Percentiles rank a stretch among this genome's conserved stretches.
phyloP scores from a whole-genome alignment of 306 rosid species.

The Myrica gale region DNA sequence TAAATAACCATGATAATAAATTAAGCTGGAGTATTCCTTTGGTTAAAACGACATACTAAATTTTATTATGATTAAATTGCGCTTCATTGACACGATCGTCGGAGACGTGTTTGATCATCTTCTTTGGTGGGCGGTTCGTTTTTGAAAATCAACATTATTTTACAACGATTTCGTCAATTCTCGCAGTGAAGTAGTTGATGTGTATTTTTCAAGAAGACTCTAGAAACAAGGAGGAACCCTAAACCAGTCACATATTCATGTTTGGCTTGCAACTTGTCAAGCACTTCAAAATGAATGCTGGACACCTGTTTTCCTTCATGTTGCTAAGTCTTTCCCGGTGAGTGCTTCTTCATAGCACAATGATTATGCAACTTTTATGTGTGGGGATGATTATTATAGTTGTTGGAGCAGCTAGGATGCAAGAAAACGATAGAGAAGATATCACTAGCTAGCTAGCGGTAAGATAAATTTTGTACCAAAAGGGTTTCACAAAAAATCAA shows the following conservation, averaged over 20 bases:
- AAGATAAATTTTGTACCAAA: conserved; percentile 36
- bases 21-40: conserved; percentile 11
- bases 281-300: conserved; percentile 52
- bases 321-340: conserved; percentile 14
- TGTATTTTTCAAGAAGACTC: conserved; percentile 39
- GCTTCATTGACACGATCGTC: conserved; percentile 8
- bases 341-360: conserved; percentile 12
- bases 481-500: conserved; percentile 33
- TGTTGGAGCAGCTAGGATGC: conserved; percentile 28
- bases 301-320: conserved; percentile 3
- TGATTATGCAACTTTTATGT: conserved; percentile 23
- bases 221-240: conserved; percentile 30
- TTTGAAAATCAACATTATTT: background rate
- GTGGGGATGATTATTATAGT: conserved; percentile 23
- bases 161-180: conserved; percentile 33
- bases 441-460: background rate
- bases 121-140: background rate
- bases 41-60: background rate
- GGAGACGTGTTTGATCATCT: conserved; percentile 26
- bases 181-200: conserved; percentile 45
- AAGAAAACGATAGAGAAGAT: conserved; percentile 28
- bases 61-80: conserved; percentile 17
- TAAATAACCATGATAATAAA: conserved; percentile 32
- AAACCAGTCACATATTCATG: conserved; percentile 28
- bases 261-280: conserved; percentile 48